Evolutionary conservation across 2,329 filamentous ascomycete species (phyloP).

Genomic region (Sphaerulina musiva): DNA sequence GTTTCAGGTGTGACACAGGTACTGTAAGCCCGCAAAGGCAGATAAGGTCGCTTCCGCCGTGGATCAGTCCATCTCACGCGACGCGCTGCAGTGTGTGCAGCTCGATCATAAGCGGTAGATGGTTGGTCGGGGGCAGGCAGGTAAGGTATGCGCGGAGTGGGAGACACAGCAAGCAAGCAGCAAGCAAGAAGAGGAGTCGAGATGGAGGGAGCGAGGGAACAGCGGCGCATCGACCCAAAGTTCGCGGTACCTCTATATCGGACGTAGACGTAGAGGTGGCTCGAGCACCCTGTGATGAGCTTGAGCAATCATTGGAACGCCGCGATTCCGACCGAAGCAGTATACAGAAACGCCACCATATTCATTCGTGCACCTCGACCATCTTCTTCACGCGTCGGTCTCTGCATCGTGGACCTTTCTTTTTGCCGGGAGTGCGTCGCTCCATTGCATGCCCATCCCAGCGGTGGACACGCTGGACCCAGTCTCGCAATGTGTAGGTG

Average conservation of each 20-base stretch:
- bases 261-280: neutral
- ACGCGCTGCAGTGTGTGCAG: neutral
- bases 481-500: neutral
- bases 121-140: neutral
- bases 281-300: neutral
- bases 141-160: neutral
- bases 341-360: neutral
- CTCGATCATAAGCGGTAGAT: neutral
- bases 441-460: neutral
- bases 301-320: neutral
- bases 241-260: too few species aligned
- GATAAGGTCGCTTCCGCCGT: neutral
- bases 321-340: too few species aligned
- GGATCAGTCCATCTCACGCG: neutral
- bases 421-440: neutral
- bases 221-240: neutral
- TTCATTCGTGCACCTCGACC: neutral
- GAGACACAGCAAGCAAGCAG: neutral
- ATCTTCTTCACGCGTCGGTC: neutral
- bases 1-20: conserved; percentile 10
- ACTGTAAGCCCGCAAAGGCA: neutral
- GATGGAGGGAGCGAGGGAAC: too few species aligned
- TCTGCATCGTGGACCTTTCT: neutral
- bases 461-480: neutral
- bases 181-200: neutral